Conservation (phyloP, 192 early-diverging fungal species). For the Kappamyces sp. region DNA sequence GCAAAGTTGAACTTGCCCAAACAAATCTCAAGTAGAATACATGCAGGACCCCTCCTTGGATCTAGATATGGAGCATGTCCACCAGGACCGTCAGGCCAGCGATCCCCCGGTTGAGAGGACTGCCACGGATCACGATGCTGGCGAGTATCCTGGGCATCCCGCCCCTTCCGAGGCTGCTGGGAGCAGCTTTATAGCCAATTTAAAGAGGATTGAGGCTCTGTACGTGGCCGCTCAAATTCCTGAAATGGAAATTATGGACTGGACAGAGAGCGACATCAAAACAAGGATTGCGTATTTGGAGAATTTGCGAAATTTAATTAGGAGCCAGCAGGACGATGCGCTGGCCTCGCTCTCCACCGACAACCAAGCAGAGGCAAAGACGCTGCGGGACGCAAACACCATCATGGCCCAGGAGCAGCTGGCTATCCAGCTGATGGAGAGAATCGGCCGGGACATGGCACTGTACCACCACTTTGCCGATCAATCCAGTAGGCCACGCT, state of each 20-base stretch:
- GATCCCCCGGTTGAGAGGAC: no score
- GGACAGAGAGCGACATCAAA: neutral
- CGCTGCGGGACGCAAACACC: neutral
- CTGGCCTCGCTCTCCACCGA: no score
- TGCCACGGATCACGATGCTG: no score
- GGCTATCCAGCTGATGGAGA: neutral
- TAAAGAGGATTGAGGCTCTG: constrained; percentile 3
- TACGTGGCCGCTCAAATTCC: constrained; percentile 7
- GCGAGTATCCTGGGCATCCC: no score
- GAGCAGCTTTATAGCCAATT: neutral
- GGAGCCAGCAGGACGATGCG: no score
- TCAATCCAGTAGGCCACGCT: neutral
- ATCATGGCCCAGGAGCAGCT: neutral
- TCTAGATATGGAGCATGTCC: no score
- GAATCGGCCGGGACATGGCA: constrained; percentile 9
- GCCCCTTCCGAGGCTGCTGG: no score
- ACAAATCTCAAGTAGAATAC: no score
- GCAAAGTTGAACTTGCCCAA: no score
- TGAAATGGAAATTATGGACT: constrained; percentile 6
- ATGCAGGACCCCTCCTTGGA: no score
- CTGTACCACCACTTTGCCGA: constrained; percentile 8
- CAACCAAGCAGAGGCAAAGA: neutral
- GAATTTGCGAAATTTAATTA: neutral
- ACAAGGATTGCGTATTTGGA: neutral
- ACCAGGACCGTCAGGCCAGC: no score